Percentiles rank a stretch among this genome's conserved stretches.
Conservation (phyloP, 2,329 filamentous ascomycete species). For the Neospermospora avenae region DNA sequence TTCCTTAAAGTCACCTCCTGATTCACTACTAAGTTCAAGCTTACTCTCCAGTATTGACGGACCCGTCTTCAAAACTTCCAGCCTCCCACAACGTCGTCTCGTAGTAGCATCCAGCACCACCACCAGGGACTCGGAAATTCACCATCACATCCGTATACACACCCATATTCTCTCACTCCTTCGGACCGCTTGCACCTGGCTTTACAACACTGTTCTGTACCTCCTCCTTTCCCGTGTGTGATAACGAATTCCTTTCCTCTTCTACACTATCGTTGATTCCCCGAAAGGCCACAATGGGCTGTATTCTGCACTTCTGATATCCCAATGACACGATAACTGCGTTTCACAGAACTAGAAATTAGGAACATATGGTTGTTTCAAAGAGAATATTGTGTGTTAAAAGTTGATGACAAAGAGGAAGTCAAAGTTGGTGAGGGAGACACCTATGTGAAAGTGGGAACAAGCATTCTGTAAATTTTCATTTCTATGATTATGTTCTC, state of each 20-base stretch:
- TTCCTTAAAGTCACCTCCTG: background rate
- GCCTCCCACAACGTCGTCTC: conserved; percentile 26
- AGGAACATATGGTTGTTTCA: conserved; percentile 41
- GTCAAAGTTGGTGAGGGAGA: conserved; percentile 39
- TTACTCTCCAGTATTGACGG: background rate
- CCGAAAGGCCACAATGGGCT: conserved; percentile 33
- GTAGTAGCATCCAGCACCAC: conserved; percentile 32
- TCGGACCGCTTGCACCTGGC: conserved; percentile 30
- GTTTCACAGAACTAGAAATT: conserved; percentile 41
- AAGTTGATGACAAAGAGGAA: conserved; percentile 40
- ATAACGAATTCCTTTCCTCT: conserved; percentile 11
- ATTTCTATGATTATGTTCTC: too few species aligned
- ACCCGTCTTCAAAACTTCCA: background rate
- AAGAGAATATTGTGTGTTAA: conserved; percentile 39
- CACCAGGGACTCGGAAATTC: conserved; percentile 34
- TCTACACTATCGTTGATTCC: conserved; percentile 29
- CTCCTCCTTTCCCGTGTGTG: conserved; percentile 33
- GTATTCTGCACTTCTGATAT: conserved; percentile 31
- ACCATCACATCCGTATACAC: conserved; percentile 33
- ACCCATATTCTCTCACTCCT: conserved; percentile 29
- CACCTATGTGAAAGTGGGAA: conserved; percentile 39
- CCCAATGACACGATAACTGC: conserved; percentile 25
- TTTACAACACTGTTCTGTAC: conserved; percentile 36
- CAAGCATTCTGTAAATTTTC: conserved; percentile 35
- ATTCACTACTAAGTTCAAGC: background rate